A percentile compares a stretch with the other conserved stretches of the same genome.
Conservation (phyloP, 2,329 filamentous ascomycete genomes). For the Stemphylium vesicarium region DNA sequence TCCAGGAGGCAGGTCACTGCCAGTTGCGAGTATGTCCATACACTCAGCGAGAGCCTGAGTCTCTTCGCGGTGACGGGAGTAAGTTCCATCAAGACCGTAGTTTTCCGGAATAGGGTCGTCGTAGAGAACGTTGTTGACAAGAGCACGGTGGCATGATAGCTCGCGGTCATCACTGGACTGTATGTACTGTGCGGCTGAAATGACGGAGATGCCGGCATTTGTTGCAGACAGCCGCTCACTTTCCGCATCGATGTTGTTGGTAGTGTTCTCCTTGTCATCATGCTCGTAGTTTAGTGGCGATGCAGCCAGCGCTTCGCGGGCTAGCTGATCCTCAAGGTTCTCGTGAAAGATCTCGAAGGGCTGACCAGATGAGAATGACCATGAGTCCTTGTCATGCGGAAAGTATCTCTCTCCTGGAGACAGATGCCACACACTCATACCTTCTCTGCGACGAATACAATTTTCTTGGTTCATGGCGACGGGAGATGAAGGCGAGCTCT, state of each 20-base stretch:
- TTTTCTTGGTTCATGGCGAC: background rate
- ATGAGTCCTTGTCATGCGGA: conserved; percentile 11
- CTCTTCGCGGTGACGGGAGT: conserved; percentile 4
- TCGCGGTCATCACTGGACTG: conserved; percentile 10
- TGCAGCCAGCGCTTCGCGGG: conserved; percentile 20
- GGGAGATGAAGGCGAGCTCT: background rate
- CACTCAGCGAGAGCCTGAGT: background rate
- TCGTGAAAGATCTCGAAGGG: conserved; percentile 27
- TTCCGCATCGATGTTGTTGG: conserved; percentile 3
- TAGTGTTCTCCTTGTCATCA: conserved; percentile 32
- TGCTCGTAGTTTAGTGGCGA: conserved; percentile 28
- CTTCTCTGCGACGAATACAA: conserved; percentile 1
- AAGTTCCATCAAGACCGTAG: conserved; percentile 24
- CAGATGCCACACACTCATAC: conserved; percentile 8
- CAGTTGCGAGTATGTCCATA: conserved; percentile 16
- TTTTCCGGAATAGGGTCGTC: conserved; percentile 1
- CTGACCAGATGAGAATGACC: conserved; percentile 13
- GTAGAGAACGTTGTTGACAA: conserved; percentile 17
- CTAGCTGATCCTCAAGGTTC: conserved; percentile 26
- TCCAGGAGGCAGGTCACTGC: conserved; percentile 7
- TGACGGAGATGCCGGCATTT: conserved; percentile 16
- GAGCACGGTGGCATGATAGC: background rate
- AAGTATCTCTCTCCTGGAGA: conserved; percentile 9
- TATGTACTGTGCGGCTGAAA: conserved; percentile 23
- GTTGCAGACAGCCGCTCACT: conserved; percentile 2